phyloP scores from a whole-genome alignment of 1,284 basidiomycete genomes.

The Earliella scabrosa region DNA sequence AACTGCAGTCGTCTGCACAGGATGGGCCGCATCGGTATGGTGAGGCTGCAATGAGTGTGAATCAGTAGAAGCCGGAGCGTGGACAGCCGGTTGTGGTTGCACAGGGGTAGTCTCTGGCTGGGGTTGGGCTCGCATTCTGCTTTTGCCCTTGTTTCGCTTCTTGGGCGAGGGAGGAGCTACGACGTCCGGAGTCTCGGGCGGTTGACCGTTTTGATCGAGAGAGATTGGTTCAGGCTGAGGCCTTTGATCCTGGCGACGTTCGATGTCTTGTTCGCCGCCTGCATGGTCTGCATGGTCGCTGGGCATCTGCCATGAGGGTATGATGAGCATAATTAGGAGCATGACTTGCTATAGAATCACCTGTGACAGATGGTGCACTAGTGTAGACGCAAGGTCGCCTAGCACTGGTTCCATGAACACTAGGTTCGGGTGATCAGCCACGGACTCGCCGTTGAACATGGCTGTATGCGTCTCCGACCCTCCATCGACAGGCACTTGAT shows the following conservation, averaged over 20 bases:
- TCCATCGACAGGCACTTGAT: background rate
- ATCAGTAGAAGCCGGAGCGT: no score
- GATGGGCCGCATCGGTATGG: background rate
- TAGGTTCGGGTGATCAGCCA: slow-evolving; percentile 8
- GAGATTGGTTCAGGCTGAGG: background rate
- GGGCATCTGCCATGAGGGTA: no score
- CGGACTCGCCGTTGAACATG: slow-evolving; percentile 4
- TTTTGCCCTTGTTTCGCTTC: slow-evolving; percentile 18
- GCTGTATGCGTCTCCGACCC: background rate
- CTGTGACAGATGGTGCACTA: slow-evolving; percentile 7
- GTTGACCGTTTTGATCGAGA: background rate
- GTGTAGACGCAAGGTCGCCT: slow-evolving; percentile 15
- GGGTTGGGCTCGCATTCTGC: slow-evolving; percentile 9
- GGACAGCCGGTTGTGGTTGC: no score
- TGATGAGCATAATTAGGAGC: background rate
- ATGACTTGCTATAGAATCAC: background rate
- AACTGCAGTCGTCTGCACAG: no score
- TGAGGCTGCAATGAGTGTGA: no score
- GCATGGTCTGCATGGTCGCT: no score
- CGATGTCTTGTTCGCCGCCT: no score
- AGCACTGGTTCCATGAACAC: slow-evolving; percentile 31
- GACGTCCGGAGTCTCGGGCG: background rate
- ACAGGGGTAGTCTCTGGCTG: background rate
- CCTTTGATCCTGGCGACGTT: no score
- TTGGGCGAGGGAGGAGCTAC: slow-evolving; percentile 1